Evolutionary conservation across 2,329 filamentous ascomycete species (phyloP).

Genomic region (Thielaviopsis punctulata): DNA sequence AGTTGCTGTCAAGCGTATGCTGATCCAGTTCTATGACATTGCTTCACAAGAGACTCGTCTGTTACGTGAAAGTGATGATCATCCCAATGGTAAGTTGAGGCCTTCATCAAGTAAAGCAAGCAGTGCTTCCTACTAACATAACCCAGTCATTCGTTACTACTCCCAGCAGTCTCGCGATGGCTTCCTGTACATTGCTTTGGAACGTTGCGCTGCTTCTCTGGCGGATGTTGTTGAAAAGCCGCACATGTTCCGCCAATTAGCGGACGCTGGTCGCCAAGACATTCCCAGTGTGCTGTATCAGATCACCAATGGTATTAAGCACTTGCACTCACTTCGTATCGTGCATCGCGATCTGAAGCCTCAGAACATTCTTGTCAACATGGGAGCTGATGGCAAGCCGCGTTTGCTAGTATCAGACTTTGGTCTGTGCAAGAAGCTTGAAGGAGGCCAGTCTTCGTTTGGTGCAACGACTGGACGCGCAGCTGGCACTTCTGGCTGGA

Average conservation of each 20-base stretch:
- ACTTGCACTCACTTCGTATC: slow-evolving; percentile 81
- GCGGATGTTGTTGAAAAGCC: slow-evolving; percentile 79
- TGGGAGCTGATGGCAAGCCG: slow-evolving; percentile 50
- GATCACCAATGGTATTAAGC: slow-evolving; percentile 73
- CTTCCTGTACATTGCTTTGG: slow-evolving; percentile 91
- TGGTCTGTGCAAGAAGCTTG: slow-evolving; percentile 90
- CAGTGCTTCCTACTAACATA: slow-evolving; percentile 16
- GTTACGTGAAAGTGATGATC: slow-evolving; percentile 82
- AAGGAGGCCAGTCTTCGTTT: slow-evolving; percentile 86
- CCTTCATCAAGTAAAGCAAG: too few relatives aligned
- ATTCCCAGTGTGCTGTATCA: slow-evolving; percentile 69
- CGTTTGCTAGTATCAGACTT: slow-evolving; percentile 96
- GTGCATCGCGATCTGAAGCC: slow-evolving; percentile 96
- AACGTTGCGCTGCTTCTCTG: slow-evolving; percentile 83
- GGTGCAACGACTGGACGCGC: slow-evolving; percentile 88
- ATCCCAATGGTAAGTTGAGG: slow-evolving; percentile 52
- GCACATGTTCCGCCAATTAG: slow-evolving; percentile 46
- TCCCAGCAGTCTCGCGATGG: slow-evolving; percentile 76
- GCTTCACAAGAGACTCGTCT: slow-evolving; percentile 86
- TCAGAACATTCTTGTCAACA: slow-evolving; percentile 83
- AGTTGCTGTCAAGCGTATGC: slow-evolving; percentile 91
- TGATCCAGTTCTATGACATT: slow-evolving; percentile 89
- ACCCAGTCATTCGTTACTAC: slow-evolving; percentile 77
- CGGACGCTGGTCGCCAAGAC: slow-evolving; percentile 56
- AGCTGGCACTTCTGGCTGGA: slow-evolving; percentile 88